Evolutionary conservation across 306 rosid genomes (phyloP).

Genomic region (Malus asiatica): DNA sequence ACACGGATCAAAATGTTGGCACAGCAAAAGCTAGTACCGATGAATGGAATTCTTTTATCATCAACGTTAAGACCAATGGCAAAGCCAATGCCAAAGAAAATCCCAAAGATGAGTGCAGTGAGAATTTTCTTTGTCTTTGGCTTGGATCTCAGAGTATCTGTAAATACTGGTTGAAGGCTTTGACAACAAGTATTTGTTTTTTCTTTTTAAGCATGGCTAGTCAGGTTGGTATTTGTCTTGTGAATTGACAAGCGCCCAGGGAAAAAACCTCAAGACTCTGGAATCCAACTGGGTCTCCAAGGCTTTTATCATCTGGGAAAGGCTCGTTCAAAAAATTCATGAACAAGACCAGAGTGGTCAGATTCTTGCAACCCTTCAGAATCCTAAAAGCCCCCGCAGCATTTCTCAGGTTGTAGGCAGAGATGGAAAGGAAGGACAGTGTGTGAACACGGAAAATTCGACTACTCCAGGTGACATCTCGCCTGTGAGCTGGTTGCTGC

Average conservation of each 20-base stretch:
- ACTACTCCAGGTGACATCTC: constrained; percentile 50
- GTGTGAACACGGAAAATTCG: no score
- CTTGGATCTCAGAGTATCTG: constrained; percentile 18
- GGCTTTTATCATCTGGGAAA: constrained; percentile 40
- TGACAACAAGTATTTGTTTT: constrained; percentile 30
- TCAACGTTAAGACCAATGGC: no score
- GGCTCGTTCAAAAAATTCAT: constrained; percentile 38
- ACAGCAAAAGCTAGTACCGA: no score
- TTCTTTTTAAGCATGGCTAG: no score
- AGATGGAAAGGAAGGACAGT: constrained; percentile 62
- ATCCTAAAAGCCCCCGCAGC: constrained; percentile 50
- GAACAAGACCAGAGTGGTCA: constrained; percentile 62
- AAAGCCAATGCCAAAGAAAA: no score
- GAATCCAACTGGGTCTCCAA: constrained; percentile 44
- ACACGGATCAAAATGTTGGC: no score
- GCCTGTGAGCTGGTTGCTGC: constrained; percentile 54
- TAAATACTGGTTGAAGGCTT: not conserved
- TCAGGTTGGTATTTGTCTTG: no score
- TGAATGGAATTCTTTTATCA: no score
- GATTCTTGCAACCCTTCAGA: constrained; percentile 54
- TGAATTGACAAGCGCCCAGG: no score
- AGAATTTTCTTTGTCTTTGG: no score
- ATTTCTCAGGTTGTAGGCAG: constrained; percentile 52
- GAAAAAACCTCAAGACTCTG: constrained; percentile 57
- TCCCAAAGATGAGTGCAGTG: no score